Percentiles rank a stretch among this genome's conserved stretches.
These are phyloP conservation scores for Hansenula sp. DNA, from an alignment of 1,139 yeast genomes.

Conservation along the genomic window DNA sequence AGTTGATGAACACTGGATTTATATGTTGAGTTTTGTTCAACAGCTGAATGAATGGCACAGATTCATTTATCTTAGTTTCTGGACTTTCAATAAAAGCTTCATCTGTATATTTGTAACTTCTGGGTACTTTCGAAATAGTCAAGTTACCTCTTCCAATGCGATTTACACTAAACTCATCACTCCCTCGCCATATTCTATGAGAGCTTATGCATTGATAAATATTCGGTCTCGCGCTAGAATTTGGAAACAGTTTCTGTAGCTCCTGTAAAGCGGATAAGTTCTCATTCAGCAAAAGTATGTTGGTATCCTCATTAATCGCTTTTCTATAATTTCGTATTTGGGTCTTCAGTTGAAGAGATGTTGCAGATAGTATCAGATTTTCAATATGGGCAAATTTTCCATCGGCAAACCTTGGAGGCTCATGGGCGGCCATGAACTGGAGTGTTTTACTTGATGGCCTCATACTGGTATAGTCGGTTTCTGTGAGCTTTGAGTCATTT, in stretches of 20 bases:
- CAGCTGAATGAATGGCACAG: slow-evolving; percentile 32
- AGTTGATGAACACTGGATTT: slow-evolving; percentile 37
- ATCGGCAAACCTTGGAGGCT: slow-evolving; percentile 29
- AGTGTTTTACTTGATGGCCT: slow-evolving; percentile 10
- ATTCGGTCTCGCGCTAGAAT: slow-evolving; percentile 42
- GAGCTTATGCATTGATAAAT: slow-evolving; percentile 46
- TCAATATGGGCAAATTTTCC: slow-evolving; percentile 37
- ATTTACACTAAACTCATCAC: slow-evolving; percentile 38
- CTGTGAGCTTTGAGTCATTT: slow-evolving; percentile 33
- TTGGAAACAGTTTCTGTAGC: slow-evolving; percentile 45
- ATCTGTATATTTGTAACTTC: slow-evolving; percentile 9
- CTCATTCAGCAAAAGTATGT: slow-evolving; percentile 68
- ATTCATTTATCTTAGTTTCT: slow-evolving; percentile 6
- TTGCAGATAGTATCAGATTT: slow-evolving; percentile 44
- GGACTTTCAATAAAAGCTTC: slow-evolving; percentile 17
- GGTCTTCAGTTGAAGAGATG: not conserved
- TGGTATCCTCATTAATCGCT: slow-evolving; percentile 23
- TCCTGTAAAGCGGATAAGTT: slow-evolving; percentile 64
- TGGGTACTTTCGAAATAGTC: slow-evolving; percentile 38
- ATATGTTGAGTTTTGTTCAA: slow-evolving; percentile 31
- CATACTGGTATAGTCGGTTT: slow-evolving; percentile 14
- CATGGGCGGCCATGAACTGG: slow-evolving; percentile 31
- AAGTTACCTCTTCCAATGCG: slow-evolving; percentile 57
- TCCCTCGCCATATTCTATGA: slow-evolving; percentile 53
- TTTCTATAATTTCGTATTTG: slow-evolving; percentile 39